Conservation (phyloP, 2,329 filamentous ascomycete genomes). For the Tothia fuscella region DNA sequence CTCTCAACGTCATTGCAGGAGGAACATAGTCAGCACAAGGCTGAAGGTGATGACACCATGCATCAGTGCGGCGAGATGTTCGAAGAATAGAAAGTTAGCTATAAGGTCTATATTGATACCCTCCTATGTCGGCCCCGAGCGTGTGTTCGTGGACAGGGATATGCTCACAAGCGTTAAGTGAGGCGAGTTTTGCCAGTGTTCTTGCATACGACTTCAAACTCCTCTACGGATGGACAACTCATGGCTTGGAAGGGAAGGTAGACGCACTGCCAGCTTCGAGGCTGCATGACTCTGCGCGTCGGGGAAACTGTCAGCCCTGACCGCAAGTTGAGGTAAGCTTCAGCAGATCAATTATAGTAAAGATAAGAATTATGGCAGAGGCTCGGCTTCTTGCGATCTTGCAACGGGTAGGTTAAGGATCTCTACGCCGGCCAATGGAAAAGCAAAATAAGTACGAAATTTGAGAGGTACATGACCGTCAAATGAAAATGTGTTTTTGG, state of each 20-base stretch:
- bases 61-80: no score
- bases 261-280: conserved; percentile 5
- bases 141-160: no score
- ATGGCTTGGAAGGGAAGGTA: no score
- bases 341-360: no score
- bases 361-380: no score
- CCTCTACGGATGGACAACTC: conserved; percentile 4
- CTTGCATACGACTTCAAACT: background rate
- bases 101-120: conserved; percentile 4
- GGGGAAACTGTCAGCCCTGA: conserved; percentile 5
- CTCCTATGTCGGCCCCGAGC: conserved; percentile 1
- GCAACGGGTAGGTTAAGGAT: no score
- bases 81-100: no score
- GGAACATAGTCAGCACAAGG: background rate
- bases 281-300: background rate
- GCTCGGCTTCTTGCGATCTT: no score
- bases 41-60: no score
- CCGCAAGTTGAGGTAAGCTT: conserved; percentile 8
- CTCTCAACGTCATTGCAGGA: conserved; percentile 16
- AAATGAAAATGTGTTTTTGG: conserved; percentile 4
- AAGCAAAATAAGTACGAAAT: background rate
- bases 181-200: background rate
- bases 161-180: no score
- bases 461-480: background rate
- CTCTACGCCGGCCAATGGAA: conserved; percentile 10